Base-by-base conservation (phyloP, 2,329 filamentous ascomycete species). In the Fusarium anthophilum region DNA sequence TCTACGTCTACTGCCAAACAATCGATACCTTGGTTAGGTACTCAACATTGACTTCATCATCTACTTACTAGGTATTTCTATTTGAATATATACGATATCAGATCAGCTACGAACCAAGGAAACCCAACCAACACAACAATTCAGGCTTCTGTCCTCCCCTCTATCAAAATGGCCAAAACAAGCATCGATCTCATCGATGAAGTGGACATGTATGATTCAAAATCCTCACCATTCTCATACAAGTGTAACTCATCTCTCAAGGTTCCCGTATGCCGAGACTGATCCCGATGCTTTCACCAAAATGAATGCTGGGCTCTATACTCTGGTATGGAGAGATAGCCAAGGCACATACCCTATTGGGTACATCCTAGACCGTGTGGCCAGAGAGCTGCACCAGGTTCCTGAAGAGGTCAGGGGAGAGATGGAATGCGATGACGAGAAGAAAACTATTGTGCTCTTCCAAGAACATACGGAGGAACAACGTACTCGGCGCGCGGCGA, bases 181-280 rank as follows among this genome's bases (percentile, higher is more conserved):
- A 79, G 50, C 54, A 76, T 79, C 38, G 69, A 79, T 30, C 66
- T 79, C 9, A 74, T 79, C 55, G 73, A 74, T 41, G 66, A 74
- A 44, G 76, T 76, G 51, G 76, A 80, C 45, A 73, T 77, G 75
- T 75, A 74, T 55, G 76, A 57, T n/a, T 35, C 20, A 50, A 32
- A 30, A 18, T 38, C 20, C 37, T 20, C 6, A 9, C 47, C 15
- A 14, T n/a, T 13, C 5, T 24, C 54, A 37, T 28, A 15, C 41
- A 37, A 32, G 15, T 12, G 14, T 45, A 51, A 22, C 67, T 70
- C 32, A 73, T 39, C 47, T 57, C 8, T 32, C 41, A 77, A 96
- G 93, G 78, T 97, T 97, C 79, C 95, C 95, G 3, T 94, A 97
- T 83, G 87, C 88, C 63, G 87, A 92, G 62, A 86, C 91, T 62